Percentiles rank a stretch among this genome's conserved stretches.
phyloP scores from a whole-genome alignment of 2,329 filamentous ascomycete genomes.

The Fusarium chuoi region DNA sequence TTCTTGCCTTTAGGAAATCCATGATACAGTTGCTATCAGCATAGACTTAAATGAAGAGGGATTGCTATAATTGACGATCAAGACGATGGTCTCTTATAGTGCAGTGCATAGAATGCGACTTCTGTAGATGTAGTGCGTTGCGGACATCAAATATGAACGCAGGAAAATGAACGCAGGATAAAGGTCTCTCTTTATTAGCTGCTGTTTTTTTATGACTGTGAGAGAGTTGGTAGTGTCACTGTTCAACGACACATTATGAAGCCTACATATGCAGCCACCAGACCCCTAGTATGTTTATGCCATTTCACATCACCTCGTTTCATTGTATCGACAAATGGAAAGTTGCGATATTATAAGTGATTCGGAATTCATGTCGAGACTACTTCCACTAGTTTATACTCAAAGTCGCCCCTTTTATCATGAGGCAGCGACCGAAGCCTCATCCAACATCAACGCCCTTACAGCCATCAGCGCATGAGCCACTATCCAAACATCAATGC shows the following conservation, averaged over 20 bases:
- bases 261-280: not conserved
- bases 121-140: not conserved
- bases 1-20: too few relatives aligned
- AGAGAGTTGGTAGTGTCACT: not conserved
- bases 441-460: constrained; percentile 13
- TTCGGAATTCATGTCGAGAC: constrained; percentile 20
- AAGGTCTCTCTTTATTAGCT: not conserved
- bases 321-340: not conserved
- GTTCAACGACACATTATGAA: not conserved
- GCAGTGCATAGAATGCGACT: not conserved
- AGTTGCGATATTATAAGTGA: not conserved
- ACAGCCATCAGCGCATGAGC: constrained; percentile 1
- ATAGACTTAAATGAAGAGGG: not conserved
- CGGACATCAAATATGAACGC: not conserved
- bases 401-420: constrained; percentile 4
- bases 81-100: not conserved
- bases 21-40: not conserved
- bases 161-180: not conserved
- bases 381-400: constrained; percentile 14
- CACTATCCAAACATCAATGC: constrained; percentile 14
- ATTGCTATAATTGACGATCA: not conserved
- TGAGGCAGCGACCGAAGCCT: constrained; percentile 1
- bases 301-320: not conserved
- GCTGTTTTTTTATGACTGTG: not conserved
- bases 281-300: not conserved